Percentiles rank a stretch among this genome's conserved stretches.
Conservation (phyloP, 805 yeast genomes). For the Ogataea kodamae region DNA sequence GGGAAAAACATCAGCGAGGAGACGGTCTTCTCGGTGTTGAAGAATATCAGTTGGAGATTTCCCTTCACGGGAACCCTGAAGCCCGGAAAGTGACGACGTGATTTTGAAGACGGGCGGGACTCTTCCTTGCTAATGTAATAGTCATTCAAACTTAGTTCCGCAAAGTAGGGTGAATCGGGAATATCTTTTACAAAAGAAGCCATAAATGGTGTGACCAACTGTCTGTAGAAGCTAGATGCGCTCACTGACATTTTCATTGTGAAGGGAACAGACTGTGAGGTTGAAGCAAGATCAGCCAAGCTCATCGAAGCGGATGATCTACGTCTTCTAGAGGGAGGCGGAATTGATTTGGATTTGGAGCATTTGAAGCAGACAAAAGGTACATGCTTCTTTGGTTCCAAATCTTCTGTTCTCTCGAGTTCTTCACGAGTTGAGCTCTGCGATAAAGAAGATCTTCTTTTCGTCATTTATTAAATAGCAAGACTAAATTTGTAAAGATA, state of each 20-base stretch:
- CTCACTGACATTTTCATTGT: constrained; percentile 27
- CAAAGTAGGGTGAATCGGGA: constrained; percentile 32
- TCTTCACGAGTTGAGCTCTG: constrained; percentile 19
- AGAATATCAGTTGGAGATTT: constrained; percentile 29
- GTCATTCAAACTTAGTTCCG: constrained; percentile 29
- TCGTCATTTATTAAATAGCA: constrained; percentile 2
- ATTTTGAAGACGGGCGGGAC: constrained; percentile 3
- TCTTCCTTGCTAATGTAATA: constrained; percentile 23
- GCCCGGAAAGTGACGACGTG: constrained; percentile 31
- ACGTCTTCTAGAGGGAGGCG: constrained; percentile 14
- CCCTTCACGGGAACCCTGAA: constrained; percentile 26
- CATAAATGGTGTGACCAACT: constrained; percentile 22
- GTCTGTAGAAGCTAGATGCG: constrained; percentile 9
- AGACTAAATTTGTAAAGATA: constrained; percentile 6
- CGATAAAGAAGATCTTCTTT: constrained; percentile 25
- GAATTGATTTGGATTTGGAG: constrained; percentile 11
- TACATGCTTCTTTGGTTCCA: neutral
- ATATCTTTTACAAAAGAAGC: constrained; percentile 23
- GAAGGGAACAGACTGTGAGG: constrained; percentile 26
- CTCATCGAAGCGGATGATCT: constrained; percentile 24
- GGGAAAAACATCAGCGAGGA: constrained; percentile 26
- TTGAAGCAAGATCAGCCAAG: constrained; percentile 20
- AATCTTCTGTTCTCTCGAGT: constrained; percentile 4
- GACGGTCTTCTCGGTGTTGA: constrained; percentile 29
- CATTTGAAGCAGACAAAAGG: constrained; percentile 6